Evolutionary conservation across 345 rosid species (phyloP).

Genomic region (Atalantia buxifolia): DNA sequence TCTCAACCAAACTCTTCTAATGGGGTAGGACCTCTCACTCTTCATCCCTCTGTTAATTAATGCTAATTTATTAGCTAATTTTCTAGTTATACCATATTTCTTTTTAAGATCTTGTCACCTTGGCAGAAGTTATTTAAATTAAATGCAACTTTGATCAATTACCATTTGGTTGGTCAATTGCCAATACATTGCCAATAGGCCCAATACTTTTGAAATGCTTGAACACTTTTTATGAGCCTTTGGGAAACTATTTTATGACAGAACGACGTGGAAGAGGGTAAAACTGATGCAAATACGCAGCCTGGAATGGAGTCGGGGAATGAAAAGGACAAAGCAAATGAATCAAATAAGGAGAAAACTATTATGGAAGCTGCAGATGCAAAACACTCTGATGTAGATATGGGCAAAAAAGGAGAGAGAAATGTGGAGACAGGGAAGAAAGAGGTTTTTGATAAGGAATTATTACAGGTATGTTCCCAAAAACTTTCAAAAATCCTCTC

Average conservation of each 20-base stretch:
- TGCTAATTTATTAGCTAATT: not conserved
- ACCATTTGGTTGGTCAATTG: not conserved
- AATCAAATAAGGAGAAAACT: slow-evolving; percentile 28
- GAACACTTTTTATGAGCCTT: not conserved
- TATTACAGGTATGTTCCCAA: slow-evolving; percentile 64
- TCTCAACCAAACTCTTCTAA: slow-evolving; percentile 35
- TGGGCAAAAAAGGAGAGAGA: slow-evolving; percentile 23
- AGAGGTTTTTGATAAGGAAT: slow-evolving; percentile 65
- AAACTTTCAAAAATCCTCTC: not conserved
- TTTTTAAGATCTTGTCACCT: not conserved
- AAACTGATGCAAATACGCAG: slow-evolving; percentile 33
- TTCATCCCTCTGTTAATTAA: not conserved
- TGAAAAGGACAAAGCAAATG: slow-evolving; percentile 31
- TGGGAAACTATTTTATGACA: slow-evolving; percentile 4
- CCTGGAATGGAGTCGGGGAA: slow-evolving; percentile 19
- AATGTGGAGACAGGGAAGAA: slow-evolving; percentile 34
- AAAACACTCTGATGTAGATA: slow-evolving; percentile 35
- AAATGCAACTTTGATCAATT: not conserved
- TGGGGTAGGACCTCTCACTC: slow-evolving; percentile 41
- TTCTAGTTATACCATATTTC: not conserved
- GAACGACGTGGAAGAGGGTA: slow-evolving; percentile 43
- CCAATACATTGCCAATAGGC: not conserved
- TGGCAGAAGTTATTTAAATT: not conserved
- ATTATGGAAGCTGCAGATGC: slow-evolving; percentile 27
- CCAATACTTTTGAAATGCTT: not conserved